A percentile compares a stretch with the other conserved stretches of the same genome.
These are phyloP conservation scores for Melampsora larici-populina DNA, from an alignment of 1,284 basidiomycete genomes.

Conservation along the genomic window DNA sequence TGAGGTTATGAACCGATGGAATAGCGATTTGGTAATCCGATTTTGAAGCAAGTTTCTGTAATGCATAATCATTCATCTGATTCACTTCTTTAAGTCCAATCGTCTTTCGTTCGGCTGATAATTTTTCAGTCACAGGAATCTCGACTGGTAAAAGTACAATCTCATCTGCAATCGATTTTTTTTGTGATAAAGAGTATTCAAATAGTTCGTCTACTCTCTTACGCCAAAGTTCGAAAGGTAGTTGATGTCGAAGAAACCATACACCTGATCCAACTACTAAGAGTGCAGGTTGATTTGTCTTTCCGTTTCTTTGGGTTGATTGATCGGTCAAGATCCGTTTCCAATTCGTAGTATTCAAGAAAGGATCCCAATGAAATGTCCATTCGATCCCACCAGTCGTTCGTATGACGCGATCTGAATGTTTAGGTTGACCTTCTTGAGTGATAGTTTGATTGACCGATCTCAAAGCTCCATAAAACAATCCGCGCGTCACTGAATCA, in stretches of 20 bases:
- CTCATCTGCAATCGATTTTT: constrained; percentile 9
- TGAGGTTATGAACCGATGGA: constrained; percentile 37
- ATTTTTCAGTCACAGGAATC: constrained; percentile 34
- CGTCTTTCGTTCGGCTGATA: constrained; percentile 27
- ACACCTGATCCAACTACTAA: constrained; percentile 77
- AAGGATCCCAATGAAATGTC: constrained; percentile 55
- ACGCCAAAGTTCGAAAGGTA: constrained; percentile 20
- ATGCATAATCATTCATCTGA: constrained; percentile 26
- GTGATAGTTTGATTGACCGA: constrained; percentile 45
- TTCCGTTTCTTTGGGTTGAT: constrained; percentile 43
- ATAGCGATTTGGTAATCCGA: constrained; percentile 17
- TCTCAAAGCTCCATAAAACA: constrained; percentile 69
- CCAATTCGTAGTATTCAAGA: constrained; percentile 67
- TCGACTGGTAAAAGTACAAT: constrained; percentile 39
- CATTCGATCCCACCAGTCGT: constrained; percentile 60
- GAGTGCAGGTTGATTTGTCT: constrained; percentile 59
- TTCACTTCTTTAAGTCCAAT: constrained; percentile 16
- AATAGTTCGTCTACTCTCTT: constrained; percentile 20
- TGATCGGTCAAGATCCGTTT: constrained; percentile 52
- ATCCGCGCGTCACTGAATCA: constrained; percentile 74
- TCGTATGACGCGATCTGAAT: constrained; percentile 55
- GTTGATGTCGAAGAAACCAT: constrained; percentile 68
- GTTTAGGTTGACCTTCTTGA: constrained; percentile 53
- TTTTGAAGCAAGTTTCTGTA: constrained; percentile 18
- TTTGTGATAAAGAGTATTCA: background rate